These are phyloP conservation scores for Huntiella omanensis DNA, from an alignment of 2,329 filamentous ascomycete genomes.

Conservation along the genomic window DNA sequence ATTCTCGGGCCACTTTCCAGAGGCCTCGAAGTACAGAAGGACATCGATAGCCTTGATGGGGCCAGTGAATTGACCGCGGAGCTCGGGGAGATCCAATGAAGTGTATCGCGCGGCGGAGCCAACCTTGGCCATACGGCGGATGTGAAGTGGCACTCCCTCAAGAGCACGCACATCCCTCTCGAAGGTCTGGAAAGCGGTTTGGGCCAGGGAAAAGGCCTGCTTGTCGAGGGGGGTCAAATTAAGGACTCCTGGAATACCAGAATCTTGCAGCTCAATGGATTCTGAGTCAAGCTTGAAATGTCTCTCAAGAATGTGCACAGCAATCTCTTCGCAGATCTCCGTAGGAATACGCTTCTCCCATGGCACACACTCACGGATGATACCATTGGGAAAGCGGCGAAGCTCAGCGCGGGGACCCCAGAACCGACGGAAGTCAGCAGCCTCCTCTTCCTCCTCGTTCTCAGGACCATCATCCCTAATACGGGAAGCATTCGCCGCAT, in stretches of 20 bases:
- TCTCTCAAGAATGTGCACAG: constrained; percentile 47
- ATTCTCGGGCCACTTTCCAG: constrained; percentile 84
- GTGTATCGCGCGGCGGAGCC: constrained; percentile 57
- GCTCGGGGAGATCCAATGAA: constrained; percentile 34
- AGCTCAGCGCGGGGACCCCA: constrained; percentile 92
- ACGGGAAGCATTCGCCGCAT: constrained; percentile 52
- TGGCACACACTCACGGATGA: constrained; percentile 77
- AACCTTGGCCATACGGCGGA: constrained; percentile 60
- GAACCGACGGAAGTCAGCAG: constrained; percentile 66
- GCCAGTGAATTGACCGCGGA: constrained; percentile 9
- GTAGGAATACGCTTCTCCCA: constrained; percentile 50
- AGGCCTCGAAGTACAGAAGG: constrained; percentile 81
- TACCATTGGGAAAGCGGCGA: constrained; percentile 85
- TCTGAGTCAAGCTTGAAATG: constrained; percentile 45
- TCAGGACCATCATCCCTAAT: constrained; percentile 75
- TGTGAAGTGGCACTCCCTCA: constrained; percentile 69
- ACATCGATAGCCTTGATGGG: constrained; percentile 45
- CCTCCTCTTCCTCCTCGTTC: constrained; percentile 69
- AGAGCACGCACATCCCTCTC: constrained; percentile 61
- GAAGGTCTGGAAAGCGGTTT: constrained; percentile 51
- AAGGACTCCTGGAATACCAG: constrained; percentile 31
- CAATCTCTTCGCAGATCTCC: constrained; percentile 62
- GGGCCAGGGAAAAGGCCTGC: constrained; percentile 46
- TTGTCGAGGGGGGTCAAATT: constrained; percentile 28
- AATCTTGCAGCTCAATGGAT: constrained; percentile 32